A percentile compares a stretch with the other conserved stretches of the same genome.
Conservation (phyloP, 495 filamentous ascomycete genomes). For the Oidiodendron maius region DNA sequence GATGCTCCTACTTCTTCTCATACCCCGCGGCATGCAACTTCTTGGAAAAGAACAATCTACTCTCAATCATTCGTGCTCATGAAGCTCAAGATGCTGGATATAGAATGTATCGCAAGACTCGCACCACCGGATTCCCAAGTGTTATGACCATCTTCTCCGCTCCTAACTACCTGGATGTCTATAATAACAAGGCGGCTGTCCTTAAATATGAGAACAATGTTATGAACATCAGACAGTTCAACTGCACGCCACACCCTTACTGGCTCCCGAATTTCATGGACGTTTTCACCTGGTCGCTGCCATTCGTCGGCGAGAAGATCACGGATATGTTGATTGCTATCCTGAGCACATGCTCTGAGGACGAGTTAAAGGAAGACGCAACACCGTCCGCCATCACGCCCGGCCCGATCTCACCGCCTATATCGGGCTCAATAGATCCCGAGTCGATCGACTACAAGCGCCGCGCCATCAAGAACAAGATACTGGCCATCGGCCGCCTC, state of each 20-base stretch:
- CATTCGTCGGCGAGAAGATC: slow-evolving; percentile 98
- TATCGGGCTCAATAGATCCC: slow-evolving; percentile 52
- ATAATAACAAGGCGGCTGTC: slow-evolving; percentile 99
- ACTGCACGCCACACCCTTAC: slow-evolving; percentile 98
- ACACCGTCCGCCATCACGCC: slow-evolving; percentile 42
- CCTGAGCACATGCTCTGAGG: slow-evolving; percentile 94
- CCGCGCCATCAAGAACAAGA: slow-evolving; percentile 98
- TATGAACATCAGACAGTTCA: slow-evolving; percentile 99
- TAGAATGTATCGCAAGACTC: slow-evolving; percentile 97
- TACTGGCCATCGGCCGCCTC: slow-evolving; percentile 91
- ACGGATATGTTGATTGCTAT: slow-evolving; percentile 99
- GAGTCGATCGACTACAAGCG: slow-evolving; percentile 89
- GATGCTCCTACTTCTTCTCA: slow-evolving; percentile 98
- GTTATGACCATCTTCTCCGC: slow-evolving; percentile 99
- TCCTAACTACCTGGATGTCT: slow-evolving; percentile 98
- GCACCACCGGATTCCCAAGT: slow-evolving; percentile 95
- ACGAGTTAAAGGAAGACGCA: slow-evolving; percentile 80
- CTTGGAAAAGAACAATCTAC: slow-evolving; percentile 95
- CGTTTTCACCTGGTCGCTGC: slow-evolving; percentile 97
- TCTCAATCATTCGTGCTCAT: slow-evolving; percentile 97
- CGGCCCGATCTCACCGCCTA: slow-evolving; percentile 65
- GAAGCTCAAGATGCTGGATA: slow-evolving; percentile 98
- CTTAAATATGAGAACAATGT: slow-evolving; percentile 99
- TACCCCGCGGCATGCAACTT: slow-evolving; percentile 98
- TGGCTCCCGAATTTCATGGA: slow-evolving; percentile 99